Evolutionary conservation across 768 basidiomycete species (phyloP), one percentile per base, ranked within the genome.

Genomic region (Dioszegia crocea): DNA sequence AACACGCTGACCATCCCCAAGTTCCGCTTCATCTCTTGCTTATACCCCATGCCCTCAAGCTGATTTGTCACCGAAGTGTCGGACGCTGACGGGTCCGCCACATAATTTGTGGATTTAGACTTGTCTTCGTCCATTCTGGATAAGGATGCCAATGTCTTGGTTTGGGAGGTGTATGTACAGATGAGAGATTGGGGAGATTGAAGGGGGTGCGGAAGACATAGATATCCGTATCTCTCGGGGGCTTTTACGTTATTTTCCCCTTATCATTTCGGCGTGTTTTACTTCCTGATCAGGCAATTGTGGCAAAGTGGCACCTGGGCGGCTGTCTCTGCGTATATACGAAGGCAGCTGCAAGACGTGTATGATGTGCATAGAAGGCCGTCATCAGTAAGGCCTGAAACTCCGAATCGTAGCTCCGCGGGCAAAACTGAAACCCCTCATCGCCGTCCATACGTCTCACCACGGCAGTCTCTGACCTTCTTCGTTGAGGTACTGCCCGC

Each of bases 31-130:
- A 74, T 53, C 57, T 74, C 72, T 48, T 70, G 61, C 59, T 70
- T 67, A 60, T 74, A 74, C 19, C 72, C 72, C 67, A 73, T 67
- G 51, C 64, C 66, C 46, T 68, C 61, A 10, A 73, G 60, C 17
- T 53, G 51, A 23, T 53, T 53, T 14, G 51, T 53, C 38, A 53
- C 51, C 19, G 47, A 48, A 3, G 47, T 48, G 26, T 53, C 51
- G 3, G 51, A 53, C 11, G 38, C 51, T 17, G 36, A 38, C 6
- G 36, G 51, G 24, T 53, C 51, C 12, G 39, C 38, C 3, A 41
- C 38, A 17, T 27, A 29, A 24, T 12, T 21, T 17, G 36, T 39
- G 23, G 21, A 14, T 27, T 27, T 40, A 21, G 21, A 12, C 6
- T 30, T 2, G 14, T 53, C 36, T 5, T 40, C 39, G 19, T 40